Percentiles rank a stretch among this genome's conserved stretches.
phyloP scores from a whole-genome alignment of 1,139 yeast genomes.

The Trichomonascaceae sp. region DNA sequence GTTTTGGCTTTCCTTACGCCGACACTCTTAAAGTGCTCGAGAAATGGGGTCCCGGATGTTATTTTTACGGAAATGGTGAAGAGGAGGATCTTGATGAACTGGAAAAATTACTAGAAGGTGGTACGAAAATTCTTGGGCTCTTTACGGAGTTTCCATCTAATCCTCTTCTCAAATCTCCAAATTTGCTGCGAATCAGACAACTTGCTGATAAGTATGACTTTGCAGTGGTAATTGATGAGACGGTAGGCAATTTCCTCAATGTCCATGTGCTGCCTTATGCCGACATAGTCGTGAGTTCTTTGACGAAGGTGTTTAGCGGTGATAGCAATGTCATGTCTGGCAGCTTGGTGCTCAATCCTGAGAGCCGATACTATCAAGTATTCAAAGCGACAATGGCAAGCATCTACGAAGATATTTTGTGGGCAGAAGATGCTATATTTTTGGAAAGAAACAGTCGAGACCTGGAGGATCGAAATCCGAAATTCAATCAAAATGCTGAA shows the following conservation, averaged over 20 bases:
- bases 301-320: constrained; percentile 90
- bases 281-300: constrained; percentile 79
- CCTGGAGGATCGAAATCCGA: constrained; percentile 60
- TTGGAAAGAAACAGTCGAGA: constrained; percentile 92
- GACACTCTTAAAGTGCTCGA: constrained; percentile 80
- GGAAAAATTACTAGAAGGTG: constrained; percentile 53
- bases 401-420: constrained; percentile 67
- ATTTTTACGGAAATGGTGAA: constrained; percentile 81
- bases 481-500: constrained; percentile 64
- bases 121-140: constrained; percentile 60
- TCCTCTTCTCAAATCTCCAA: constrained; percentile 80
- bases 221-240: constrained; percentile 83
- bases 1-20: constrained; percentile 93
- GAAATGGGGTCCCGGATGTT: constrained; percentile 81
- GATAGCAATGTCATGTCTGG: constrained; percentile 97
- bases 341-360: constrained; percentile 70
- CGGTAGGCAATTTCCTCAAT: constrained; percentile 85
- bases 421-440: constrained; percentile 93
- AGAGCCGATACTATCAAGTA: constrained; percentile 45
- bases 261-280: constrained; percentile 75
- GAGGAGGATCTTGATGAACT: constrained; percentile 61
- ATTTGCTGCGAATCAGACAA: constrained; percentile 54
- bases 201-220: constrained; percentile 67
- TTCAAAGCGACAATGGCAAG: constrained; percentile 48
- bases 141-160: constrained; percentile 94